Percentiles rank a stretch among this genome's conserved stretches.
Conservation (phyloP, 495 filamentous ascomycete genomes). For the Aspergillus steynii region DNA sequence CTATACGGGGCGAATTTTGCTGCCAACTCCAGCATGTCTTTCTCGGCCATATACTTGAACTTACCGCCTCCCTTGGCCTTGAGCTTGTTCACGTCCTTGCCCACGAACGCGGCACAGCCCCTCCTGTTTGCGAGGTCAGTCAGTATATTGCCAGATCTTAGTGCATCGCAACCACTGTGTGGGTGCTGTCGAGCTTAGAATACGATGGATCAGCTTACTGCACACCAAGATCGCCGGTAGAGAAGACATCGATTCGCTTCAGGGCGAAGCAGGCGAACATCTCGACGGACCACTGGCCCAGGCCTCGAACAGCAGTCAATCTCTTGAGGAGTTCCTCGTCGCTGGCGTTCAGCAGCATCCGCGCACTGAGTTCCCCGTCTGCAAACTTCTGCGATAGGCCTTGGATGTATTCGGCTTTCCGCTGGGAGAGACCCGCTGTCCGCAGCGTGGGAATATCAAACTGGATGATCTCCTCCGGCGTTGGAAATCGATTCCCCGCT, state of each 20-base stretch:
- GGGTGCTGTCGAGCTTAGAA: not conserved
- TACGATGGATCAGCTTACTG: conserved; percentile 55
- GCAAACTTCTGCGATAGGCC: conserved; percentile 82
- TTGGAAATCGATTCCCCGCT: conserved; percentile 59
- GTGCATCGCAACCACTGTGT: not conserved
- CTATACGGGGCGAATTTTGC: conserved; percentile 83
- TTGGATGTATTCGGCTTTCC: conserved; percentile 92
- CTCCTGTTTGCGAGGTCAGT: conserved; percentile 42
- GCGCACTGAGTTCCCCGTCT: conserved; percentile 68
- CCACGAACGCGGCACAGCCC: conserved; percentile 87
- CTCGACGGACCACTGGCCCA: conserved; percentile 91
- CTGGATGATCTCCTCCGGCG: conserved; percentile 66
- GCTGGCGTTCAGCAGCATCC: conserved; percentile 70
- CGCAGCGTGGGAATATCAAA: conserved; percentile 64
- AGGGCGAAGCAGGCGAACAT: conserved; percentile 95
- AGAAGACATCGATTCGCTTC: conserved; percentile 92
- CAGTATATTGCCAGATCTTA: not conserved
- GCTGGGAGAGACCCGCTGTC: conserved; percentile 81
- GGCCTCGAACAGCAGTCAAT: conserved; percentile 80
- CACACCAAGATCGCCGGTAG: conserved; percentile 88
- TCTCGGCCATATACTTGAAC: conserved; percentile 96
- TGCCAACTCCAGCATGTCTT: conserved; percentile 83
- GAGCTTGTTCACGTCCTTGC: conserved; percentile 77
- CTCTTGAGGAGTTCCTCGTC: conserved; percentile 85
- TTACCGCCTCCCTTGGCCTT: conserved; percentile 83